Evolutionary conservation across 495 filamentous ascomycete species (phyloP), one percentile per base, ranked within the genome.

Genomic region (Xylaria castorea): DNA sequence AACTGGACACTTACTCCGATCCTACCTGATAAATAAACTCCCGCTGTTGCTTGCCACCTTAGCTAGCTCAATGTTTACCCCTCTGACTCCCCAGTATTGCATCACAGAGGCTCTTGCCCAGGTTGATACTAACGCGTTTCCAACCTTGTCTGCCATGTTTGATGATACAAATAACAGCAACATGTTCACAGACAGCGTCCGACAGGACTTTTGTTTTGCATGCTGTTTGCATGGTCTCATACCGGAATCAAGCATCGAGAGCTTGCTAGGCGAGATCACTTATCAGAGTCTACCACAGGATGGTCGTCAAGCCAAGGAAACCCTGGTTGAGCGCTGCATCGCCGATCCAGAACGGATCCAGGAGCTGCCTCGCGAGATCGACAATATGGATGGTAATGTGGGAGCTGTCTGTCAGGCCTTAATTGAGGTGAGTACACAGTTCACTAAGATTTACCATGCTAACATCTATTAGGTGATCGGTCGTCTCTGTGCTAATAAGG

Each of bases 321-420:
- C 90, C 14, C 83, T 99, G 9, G 87, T 97, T 9, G 85, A 87
- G 48, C 89, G 94, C 72, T 97, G 92, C 73, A 88, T 89, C 40
- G 84, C 85, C 8, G 92, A 96, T 71, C 88, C 89, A 0, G 92
- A 92, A 68, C 88, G 87, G 38, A 88, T 92, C 0, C 92, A 94
- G 73, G 89, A 89, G 70, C 84, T 97, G 40, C 89, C 97, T 36
- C 80, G 81, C 32, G 93, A 97, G 75, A 86, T 98, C 69, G 94
- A 97, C 73, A 91, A 90, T n/a, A 93, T 97, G 87, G 94, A 97
- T 77, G 96, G 96, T 0, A 98, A 99, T 81, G 93, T 94, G 1
- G 96, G 93, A 25, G 94, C 95, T 3, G 94, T 96, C 38, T 93
- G 92, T 32, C 89, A 89, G 55, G 93, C 94, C 9, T 85, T 98